Conservation (phyloP, 768 basidiomycete genomes). For the Xerocomellus chrysenteron region DNA sequence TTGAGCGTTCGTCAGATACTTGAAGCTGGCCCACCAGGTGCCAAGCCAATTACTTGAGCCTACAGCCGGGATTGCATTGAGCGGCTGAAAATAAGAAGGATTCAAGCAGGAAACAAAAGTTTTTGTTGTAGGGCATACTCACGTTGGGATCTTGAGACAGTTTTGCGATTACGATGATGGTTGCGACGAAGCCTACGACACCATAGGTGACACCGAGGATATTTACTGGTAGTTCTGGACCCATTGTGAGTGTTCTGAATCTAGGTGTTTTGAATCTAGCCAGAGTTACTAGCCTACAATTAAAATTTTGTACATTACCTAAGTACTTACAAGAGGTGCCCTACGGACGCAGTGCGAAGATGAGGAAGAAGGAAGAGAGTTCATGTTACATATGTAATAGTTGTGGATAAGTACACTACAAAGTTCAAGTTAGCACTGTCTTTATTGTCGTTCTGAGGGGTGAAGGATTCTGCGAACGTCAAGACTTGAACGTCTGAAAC, state of each 20-base stretch:
- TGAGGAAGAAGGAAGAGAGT: too few relatives aligned
- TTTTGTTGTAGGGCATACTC: not conserved
- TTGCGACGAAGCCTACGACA: not conserved
- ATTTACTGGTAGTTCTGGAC: not conserved
- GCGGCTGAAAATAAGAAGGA: not conserved
- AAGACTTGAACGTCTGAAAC: too few relatives aligned
- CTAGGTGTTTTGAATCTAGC: too few relatives aligned
- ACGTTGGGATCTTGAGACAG: not conserved
- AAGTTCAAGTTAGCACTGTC: too few relatives aligned
- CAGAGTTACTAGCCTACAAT: too few relatives aligned
- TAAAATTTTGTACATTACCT: too few relatives aligned
- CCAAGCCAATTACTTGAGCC: constrained; percentile 2
- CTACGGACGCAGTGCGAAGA: too few relatives aligned
- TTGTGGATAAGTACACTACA: too few relatives aligned
- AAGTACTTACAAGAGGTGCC: too few relatives aligned
- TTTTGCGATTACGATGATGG: not conserved
- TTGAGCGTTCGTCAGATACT: constrained; percentile 10
- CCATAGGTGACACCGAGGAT: not conserved
- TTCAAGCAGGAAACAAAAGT: not conserved
- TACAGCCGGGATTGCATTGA: constrained; percentile 2
- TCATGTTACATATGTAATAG: too few relatives aligned
- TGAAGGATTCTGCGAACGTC: too few relatives aligned
- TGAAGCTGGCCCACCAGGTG: constrained; percentile 15
- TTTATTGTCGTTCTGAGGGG: too few relatives aligned
- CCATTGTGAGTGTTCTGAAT: not conserved